Evolutionary conservation across 176 grass and related monocot species (phyloP), one percentile per base, ranked within the genome.

Genomic region (Aechmea fasciata): DNA sequence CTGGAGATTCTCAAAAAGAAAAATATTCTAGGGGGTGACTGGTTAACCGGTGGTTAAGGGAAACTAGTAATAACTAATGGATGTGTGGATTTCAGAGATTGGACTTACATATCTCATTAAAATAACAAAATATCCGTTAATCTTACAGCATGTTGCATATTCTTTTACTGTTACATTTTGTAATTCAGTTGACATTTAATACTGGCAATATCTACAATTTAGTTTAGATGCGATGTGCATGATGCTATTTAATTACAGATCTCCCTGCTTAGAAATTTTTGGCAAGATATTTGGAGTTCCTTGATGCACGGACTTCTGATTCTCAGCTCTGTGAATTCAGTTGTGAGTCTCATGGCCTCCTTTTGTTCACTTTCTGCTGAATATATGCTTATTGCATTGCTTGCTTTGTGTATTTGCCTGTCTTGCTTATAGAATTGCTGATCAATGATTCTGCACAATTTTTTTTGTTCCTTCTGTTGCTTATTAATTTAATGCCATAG

Each of bases 211-310:
- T 75, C 13, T 50, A 23, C 13, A 13, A n/a, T 18, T 51, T 77
- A 29, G 14, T 11, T 20, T 63, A 47, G 10, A 65, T 66, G 12
- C 83, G 14, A 77, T 80, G 5, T 19, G 3, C 20, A n/a, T 17
- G 54, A 20, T 59, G 54, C 54, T 18, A 17, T 59, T 17, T 84
- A 72, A 51, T 72, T 86, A 63, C 73, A 96, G 92, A 85, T 84
- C 80, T 79, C 77, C 77, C 17, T 64, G 73, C 50, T 96, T 70
- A 78, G 87, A 87, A 73, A 61, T 77, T 70, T 74, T 74, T 96
- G 92, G 88, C 92, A 91, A 89, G 92, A 89, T 73, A 26, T 89
- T 48, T 96, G 92, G 92, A 91, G 70, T 70, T 87, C 72, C 52
- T 85, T 96, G 83, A 76, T 91, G 64, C 85, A 86, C 6, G 78